Base-by-base conservation (phyloP, 2,329 filamentous ascomycete genomes). In the Ophiostoma himal-ulmi region DNA sequence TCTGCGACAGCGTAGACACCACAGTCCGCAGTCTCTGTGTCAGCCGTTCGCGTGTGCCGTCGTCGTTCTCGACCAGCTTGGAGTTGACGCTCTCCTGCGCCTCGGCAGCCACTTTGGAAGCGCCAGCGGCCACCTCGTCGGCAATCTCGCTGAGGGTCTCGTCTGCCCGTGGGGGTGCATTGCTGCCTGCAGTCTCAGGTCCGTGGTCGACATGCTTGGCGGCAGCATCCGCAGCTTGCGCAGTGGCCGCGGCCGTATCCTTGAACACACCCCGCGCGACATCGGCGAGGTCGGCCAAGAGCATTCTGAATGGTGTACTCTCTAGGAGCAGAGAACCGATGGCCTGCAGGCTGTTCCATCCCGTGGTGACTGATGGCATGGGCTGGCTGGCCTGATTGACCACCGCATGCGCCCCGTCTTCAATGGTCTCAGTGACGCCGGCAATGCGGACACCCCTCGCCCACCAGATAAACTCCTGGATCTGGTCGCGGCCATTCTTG, bases 391-490 rank as follows among this genome's bases (percentile, higher is more conserved):
- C 60, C 30, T 64, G 30, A 10, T 37, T 20, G 20, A 65, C 36
- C 0, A 22, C 62, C 3, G 20, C 62, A 6, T 54, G 66, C 13
- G 41, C 41, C 1, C 26, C 26, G 11, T 48, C 30, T 14, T 26
- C 30, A 3, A 44, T 85, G 83, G 64, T 94, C 81, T 72, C 91
- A 85, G 22, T 86, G 83, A 1, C 64, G 88, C 82, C 75, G n/a
- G 13, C 36, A 86, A n/a, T 92, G 89, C 77, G 91, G 90, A 73
- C 88, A 82, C 66, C 20, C 62, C 62, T 17, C 7, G 96, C 79
- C 75, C 90, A 93, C 93, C 93, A 97, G 54, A 97, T 83, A 73
- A 97, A 91, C 76, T 97, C 92, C 78, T 98, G 94, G 22, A 98
- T 87, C 78, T 97, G 91, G 79, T 98, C 93, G 20, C 87, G 80